Percentiles rank a stretch among this genome's conserved stretches.
Evolutionary conservation across 495 filamentous ascomycete genomes (phyloP).

Genomic region (Trypethelium eluteriae): DNA sequence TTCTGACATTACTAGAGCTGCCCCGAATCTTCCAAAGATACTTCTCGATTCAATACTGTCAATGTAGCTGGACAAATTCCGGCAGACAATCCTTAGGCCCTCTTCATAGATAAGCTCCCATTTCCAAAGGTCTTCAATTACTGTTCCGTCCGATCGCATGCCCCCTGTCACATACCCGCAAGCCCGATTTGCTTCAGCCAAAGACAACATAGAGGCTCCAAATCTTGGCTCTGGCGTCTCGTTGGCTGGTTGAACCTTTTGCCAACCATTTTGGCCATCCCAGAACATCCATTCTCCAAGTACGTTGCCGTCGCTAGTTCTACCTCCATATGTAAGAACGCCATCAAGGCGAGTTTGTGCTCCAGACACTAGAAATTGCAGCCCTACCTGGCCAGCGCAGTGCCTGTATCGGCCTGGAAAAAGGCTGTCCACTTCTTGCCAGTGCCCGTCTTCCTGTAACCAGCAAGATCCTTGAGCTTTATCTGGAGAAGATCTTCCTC

Average conservation of each 20-base stretch:
- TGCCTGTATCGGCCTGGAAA: constrained; percentile 66
- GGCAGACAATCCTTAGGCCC: constrained; percentile 13
- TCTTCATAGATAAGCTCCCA: constrained; percentile 39
- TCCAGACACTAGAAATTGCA: constrained; percentile 14
- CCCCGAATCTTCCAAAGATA: constrained; percentile 38
- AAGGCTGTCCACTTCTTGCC: constrained; percentile 56
- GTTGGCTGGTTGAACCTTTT: constrained; percentile 37
- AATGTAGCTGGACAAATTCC: constrained; percentile 17
- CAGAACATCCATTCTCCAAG: constrained; percentile 61
- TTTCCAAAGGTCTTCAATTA: constrained; percentile 50
- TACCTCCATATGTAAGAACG: constrained; percentile 65
- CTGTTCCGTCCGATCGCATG: constrained; percentile 50
- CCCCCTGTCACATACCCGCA: constrained; percentile 62
- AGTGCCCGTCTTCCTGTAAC: constrained; percentile 51
- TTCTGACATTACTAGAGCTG: constrained; percentile 37
- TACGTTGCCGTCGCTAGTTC: constrained; percentile 47
- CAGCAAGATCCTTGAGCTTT: constrained; percentile 63
- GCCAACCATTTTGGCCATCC: constrained; percentile 49
- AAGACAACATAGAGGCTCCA: constrained; percentile 48
- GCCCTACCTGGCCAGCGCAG: constrained; percentile 42
- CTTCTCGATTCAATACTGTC: constrained; percentile 9
- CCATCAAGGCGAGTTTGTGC: constrained; percentile 15
- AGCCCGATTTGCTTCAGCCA: constrained; percentile 22
- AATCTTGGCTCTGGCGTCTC: constrained; percentile 48
- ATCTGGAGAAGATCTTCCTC: constrained; percentile 69